Percentiles rank a stretch among this genome's conserved stretches.
Conservation (phyloP, 2,329 filamentous ascomycete genomes). For the Endothia cerciana region DNA sequence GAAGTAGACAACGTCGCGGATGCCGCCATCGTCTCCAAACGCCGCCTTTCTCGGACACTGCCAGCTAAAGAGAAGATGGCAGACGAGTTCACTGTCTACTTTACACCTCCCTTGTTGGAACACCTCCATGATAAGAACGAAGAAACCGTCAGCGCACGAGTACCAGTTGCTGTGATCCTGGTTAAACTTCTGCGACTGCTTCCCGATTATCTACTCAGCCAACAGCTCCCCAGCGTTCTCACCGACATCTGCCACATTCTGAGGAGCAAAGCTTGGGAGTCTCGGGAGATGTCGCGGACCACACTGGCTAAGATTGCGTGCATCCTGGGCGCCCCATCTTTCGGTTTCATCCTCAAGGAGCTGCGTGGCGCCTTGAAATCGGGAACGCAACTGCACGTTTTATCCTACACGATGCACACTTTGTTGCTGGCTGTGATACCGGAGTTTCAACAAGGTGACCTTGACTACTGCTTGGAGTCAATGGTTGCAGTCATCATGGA, state of each 20-base stretch:
- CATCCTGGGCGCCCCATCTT: slow-evolving; percentile 78
- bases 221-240: slow-evolving; percentile 78
- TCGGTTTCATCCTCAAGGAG: slow-evolving; percentile 93
- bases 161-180: slow-evolving; percentile 85
- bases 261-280: slow-evolving; percentile 84
- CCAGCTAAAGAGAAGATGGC: slow-evolving; percentile 70
- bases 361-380: slow-evolving; percentile 78
- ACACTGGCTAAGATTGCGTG: slow-evolving; percentile 83
- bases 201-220: slow-evolving; percentile 71
- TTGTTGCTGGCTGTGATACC: slow-evolving; percentile 79
- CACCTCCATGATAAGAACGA: slow-evolving; percentile 96
- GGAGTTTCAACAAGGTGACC: slow-evolving; percentile 75
- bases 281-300: slow-evolving; percentile 86
- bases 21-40: slow-evolving; percentile 30
- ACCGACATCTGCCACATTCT: slow-evolving; percentile 94
- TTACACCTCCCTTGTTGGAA: slow-evolving; percentile 77
- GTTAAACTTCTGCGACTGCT: slow-evolving; percentile 86
- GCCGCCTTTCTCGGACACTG: slow-evolving; percentile 64
- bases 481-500: slow-evolving; percentile 92
- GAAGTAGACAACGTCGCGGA: slow-evolving; percentile 43
- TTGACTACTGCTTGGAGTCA: slow-evolving; percentile 83
- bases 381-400: slow-evolving; percentile 91
- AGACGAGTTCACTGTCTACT: slow-evolving; percentile 72
- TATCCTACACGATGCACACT: slow-evolving; percentile 93
- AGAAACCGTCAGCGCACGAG: slow-evolving; percentile 87